Conservation (phyloP, 2,329 filamentous ascomycete species). For the Colletotrichum truncatum region DNA sequence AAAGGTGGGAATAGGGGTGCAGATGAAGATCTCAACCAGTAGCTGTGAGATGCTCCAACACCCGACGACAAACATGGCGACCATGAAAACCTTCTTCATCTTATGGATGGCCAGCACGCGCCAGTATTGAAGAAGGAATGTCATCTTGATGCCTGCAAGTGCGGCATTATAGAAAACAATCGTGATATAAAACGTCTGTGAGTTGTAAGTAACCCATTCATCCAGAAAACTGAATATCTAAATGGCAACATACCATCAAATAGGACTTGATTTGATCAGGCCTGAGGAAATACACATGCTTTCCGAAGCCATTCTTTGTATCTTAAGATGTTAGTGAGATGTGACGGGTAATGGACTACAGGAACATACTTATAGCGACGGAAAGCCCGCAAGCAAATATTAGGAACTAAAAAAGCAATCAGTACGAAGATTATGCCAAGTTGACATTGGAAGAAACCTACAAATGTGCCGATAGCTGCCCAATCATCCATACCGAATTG, state of each 20-base stretch:
- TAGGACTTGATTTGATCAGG: conserved; percentile 15
- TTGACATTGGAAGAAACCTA: conserved; percentile 18
- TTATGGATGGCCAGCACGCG: conserved; percentile 42
- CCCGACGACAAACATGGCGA: conserved; percentile 36
- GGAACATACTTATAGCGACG: conserved; percentile 17
- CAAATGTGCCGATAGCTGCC: conserved; percentile 35
- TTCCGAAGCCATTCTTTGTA: conserved; percentile 32
- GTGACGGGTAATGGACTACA: background rate
- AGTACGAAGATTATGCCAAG: background rate
- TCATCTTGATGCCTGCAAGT: conserved; percentile 43
- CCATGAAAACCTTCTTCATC: conserved; percentile 37
- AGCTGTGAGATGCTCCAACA: conserved; percentile 39
- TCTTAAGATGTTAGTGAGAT: background rate
- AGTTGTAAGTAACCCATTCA: background rate
- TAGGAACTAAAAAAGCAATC: background rate
- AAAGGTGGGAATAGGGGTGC: conserved; percentile 36
- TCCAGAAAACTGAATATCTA: too few relatives aligned
- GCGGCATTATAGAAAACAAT: conserved; percentile 42
- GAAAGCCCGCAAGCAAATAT: conserved; percentile 17
- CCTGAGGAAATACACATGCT: conserved; percentile 22
- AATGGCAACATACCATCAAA: background rate
- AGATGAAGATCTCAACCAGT: conserved; percentile 37
- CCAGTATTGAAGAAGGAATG: conserved; percentile 48
- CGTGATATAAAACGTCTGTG: conserved; percentile 40
- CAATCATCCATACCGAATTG: conserved; percentile 39